Percentiles rank a stretch among this genome's conserved stretches.
Conservation (phyloP, 768 basidiomycete genomes). For the Cantharellus anzutake region DNA sequence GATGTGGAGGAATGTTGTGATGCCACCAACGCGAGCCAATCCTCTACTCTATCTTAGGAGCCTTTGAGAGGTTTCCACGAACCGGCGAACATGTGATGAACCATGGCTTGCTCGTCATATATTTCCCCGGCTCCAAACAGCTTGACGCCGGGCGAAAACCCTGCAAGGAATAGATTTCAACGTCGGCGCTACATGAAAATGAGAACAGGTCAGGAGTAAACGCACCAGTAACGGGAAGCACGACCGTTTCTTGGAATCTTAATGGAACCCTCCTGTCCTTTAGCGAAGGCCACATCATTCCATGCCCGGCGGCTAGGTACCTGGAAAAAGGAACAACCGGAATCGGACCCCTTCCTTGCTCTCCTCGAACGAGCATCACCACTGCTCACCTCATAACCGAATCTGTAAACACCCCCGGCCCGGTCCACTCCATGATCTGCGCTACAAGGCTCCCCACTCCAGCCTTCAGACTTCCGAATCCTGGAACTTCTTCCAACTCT, state of each 20-base stretch:
- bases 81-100: conserved; percentile 12
- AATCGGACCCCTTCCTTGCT: no score
- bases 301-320: conserved; percentile 18
- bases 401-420: conserved; percentile 11
- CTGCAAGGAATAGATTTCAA: conserved; percentile 2
- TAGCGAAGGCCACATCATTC: conserved; percentile 19
- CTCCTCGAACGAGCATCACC: no score
- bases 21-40: no score
- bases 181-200: background rate
- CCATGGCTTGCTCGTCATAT: conserved; percentile 14
- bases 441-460: conserved; percentile 12
- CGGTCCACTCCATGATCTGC: conserved; percentile 26
- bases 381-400: conserved; percentile 4
- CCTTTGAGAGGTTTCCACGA: conserved; percentile 7
- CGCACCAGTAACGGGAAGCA: conserved; percentile 20
- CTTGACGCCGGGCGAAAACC: conserved; percentile 18
- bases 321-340: conserved; percentile 11
- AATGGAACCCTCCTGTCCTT: conserved; percentile 15
- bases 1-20: no score
- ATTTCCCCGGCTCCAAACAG: conserved; percentile 12
- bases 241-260: conserved; percentile 19
- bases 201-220: background rate
- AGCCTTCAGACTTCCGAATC: no score
- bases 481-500: no score
- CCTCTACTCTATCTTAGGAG: background rate